Conservation (phyloP, 345 rosid species). For the Eucalyptus decipiens region DNA sequence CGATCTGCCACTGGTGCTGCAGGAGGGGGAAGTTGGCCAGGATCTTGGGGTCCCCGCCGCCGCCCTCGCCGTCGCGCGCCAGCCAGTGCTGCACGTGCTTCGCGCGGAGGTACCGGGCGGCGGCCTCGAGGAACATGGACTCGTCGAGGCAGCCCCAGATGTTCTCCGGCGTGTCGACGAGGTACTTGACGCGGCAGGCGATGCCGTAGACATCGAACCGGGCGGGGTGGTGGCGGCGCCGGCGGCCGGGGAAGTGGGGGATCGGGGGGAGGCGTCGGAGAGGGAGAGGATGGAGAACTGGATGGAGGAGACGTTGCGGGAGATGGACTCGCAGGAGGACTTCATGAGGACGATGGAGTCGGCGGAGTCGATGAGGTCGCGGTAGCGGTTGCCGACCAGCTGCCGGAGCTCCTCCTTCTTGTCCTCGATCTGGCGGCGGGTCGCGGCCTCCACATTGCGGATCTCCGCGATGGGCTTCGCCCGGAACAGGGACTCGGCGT, state of each 20-base stretch:
- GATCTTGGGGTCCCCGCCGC: constrained; percentile 37
- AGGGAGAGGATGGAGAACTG: constrained; percentile 49
- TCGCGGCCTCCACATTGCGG: constrained; percentile 58
- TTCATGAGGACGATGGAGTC: constrained; percentile 88
- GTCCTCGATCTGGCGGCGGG: constrained; percentile 72
- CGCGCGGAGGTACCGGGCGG: constrained; percentile 71
- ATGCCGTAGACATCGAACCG: constrained; percentile 48
- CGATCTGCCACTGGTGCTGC: constrained; percentile 97
- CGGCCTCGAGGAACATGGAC: constrained; percentile 81
- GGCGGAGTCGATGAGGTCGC: constrained; percentile 94
- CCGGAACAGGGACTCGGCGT: constrained; percentile 82
- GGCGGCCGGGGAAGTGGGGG: background rate
- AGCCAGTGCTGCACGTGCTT: constrained; percentile 63
- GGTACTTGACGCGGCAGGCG: constrained; percentile 83
- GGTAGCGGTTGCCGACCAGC: constrained; percentile 79
- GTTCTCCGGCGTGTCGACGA: constrained; percentile 90
- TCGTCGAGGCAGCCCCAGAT: constrained; percentile 97
- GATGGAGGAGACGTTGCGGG: constrained; percentile 51
- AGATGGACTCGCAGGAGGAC: constrained; percentile 65
- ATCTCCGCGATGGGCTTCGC: constrained; percentile 67
- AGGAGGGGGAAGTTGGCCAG: constrained; percentile 72
- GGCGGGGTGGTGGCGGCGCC: background rate
- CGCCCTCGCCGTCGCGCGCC: background rate
- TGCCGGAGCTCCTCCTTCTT: constrained; percentile 96
- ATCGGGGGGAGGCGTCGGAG: constrained; percentile 44